Evolutionary conservation across 805 yeast genomes (phyloP).

Genomic region (Candida broadrunensis): DNA sequence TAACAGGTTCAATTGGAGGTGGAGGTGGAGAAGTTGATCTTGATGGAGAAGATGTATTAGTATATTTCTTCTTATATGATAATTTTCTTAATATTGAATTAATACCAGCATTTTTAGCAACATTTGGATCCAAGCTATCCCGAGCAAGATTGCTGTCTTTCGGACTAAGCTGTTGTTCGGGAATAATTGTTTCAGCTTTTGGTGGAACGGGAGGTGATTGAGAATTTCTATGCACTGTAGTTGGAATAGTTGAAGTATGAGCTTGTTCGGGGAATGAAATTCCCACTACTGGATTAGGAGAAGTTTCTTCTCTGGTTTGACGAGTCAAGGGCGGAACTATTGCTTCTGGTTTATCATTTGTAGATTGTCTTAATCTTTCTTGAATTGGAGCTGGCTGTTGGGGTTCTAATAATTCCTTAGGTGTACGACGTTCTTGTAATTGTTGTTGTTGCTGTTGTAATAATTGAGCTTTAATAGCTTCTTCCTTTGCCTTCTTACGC

Average conservation of each 20-base stretch:
- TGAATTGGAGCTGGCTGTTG: slow-evolving; percentile 3
- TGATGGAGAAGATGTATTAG: slow-evolving; percentile 10
- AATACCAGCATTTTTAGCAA: slow-evolving; percentile 23
- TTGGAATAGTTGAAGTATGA: slow-evolving; percentile 26
- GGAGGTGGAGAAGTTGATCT: slow-evolving; percentile 3
- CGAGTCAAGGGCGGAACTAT: not conserved
- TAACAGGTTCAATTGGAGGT: not conserved
- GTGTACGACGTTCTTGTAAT: slow-evolving; percentile 6
- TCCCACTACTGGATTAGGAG: slow-evolving; percentile 1
- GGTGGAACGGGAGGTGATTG: slow-evolving; percentile 10
- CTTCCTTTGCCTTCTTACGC: slow-evolving; percentile 63
- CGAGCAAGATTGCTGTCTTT: slow-evolving; percentile 12
- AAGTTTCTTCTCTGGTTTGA: not conserved
- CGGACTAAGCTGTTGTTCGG: slow-evolving; percentile 30
- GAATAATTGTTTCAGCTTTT: slow-evolving; percentile 10
- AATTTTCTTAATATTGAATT: slow-evolving; percentile 36
- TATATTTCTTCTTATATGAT: slow-evolving; percentile 29
- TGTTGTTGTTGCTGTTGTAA: slow-evolving; percentile 17
- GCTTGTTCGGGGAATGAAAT: slow-evolving; percentile 38
- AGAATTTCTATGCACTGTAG: slow-evolving; percentile 10
- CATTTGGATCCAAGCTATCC: slow-evolving; percentile 34
- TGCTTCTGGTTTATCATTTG: not conserved
- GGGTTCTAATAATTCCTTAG: not conserved
- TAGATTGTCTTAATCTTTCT: not conserved
- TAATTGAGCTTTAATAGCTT: slow-evolving; percentile 31